Conservation (phyloP, 768 basidiomycete genomes). For the Auricularia sp. region DNA sequence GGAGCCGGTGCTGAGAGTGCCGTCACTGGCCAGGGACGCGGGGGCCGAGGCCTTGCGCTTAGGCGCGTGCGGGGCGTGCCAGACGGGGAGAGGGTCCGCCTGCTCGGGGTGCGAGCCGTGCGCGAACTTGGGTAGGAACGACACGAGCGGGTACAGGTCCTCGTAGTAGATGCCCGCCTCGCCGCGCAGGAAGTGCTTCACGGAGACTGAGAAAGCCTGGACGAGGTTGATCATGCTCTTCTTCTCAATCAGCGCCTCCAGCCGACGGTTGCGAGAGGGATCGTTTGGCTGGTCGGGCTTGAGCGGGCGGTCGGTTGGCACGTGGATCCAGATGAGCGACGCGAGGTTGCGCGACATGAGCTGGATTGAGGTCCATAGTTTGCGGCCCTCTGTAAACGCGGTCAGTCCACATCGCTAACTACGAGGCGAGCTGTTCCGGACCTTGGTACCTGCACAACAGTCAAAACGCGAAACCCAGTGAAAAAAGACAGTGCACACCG, state of each 20-base stretch:
- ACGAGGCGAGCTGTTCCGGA: neutral
- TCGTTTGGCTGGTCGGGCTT: constrained; percentile 16
- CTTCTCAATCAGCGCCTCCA: constrained; percentile 54
- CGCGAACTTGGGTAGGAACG: constrained; percentile 53
- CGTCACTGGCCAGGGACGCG: neutral
- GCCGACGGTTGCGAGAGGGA: neutral
- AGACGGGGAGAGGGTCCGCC: constrained; percentile 37
- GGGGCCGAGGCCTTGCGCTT: neutral
- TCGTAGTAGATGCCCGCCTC: constrained; percentile 65
- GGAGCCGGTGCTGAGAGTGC: neutral
- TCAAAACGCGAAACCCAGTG: neutral
- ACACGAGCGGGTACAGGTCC: constrained; percentile 61
- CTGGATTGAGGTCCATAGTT: constrained; percentile 57
- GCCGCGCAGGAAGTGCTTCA: constrained; percentile 63
- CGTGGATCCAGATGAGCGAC: constrained; percentile 48
- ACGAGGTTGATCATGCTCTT: constrained; percentile 66
- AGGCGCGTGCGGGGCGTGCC: constrained; percentile 36
- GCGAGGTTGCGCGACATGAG: constrained; percentile 50
- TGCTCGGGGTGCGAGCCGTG: constrained; percentile 7
- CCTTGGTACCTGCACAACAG: neutral
- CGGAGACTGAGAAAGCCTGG: constrained; percentile 57
- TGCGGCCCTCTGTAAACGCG: constrained; percentile 41
- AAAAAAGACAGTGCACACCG: constrained; percentile 29
- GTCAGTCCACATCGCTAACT: neutral
- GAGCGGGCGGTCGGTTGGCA: constrained; percentile 34